Evolutionary conservation across 345 rosid species (phyloP).

Genomic region (Stellera chamaejasme): DNA sequence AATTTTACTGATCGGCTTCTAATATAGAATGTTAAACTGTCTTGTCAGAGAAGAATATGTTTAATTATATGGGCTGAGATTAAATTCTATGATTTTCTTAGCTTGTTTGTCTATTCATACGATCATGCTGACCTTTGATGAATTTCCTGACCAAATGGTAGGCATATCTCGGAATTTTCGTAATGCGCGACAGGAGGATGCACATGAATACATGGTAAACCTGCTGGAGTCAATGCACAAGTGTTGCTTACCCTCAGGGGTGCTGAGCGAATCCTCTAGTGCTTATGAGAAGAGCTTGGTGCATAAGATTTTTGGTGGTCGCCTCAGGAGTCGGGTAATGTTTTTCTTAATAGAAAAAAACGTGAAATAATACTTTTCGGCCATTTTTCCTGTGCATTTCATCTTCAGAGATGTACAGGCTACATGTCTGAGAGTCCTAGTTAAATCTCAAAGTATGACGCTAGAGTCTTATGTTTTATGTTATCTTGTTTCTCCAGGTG

Average conservation of each 20-base stretch:
- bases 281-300: conserved; percentile 95
- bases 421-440: background rate
- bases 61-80: too few relatives aligned
- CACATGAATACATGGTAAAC: conserved; percentile 95
- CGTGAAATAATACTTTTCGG: conserved; percentile 1
- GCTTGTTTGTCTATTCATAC: too few relatives aligned
- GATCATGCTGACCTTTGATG: conserved; percentile 1
- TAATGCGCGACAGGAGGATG: conserved; percentile 85
- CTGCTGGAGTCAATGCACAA: conserved; percentile 96
- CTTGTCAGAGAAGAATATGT: background rate
- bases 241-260: conserved; percentile 92
- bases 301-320: conserved; percentile 94
- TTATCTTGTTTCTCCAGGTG: conserved; percentile 36
- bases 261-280: conserved; percentile 75
- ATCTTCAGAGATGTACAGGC: background rate
- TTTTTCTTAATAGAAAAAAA: background rate
- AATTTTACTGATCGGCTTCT: too few relatives aligned
- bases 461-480: conserved; percentile 4
- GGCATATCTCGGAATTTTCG: conserved; percentile 89
- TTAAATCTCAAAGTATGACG: background rate
- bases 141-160: conserved; percentile 36
- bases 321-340: conserved; percentile 79
- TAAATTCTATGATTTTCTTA: too few relatives aligned
- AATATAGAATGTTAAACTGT: too few relatives aligned
- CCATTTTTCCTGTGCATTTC: background rate